These are phyloP conservation scores for Chytriomyces hyalinus DNA, from an alignment of 192 early-diverging fungal genomes.

Conservation along the genomic window DNA sequence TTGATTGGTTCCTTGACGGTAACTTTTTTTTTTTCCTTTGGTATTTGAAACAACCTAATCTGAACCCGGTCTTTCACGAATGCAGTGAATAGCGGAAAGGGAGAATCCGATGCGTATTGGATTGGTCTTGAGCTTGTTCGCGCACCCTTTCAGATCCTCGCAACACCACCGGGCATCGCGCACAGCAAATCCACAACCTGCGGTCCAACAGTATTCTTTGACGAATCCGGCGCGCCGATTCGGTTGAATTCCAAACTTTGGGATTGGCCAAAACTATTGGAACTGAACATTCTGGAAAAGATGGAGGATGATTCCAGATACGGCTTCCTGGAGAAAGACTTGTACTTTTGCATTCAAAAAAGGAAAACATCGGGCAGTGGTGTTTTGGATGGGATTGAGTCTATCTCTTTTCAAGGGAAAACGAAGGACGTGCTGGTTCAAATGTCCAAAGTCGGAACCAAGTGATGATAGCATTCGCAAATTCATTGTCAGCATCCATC, in stretches of 20 bases:
- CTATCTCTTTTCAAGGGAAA: not conserved
- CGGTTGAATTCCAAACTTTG: not conserved
- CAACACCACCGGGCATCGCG: not conserved
- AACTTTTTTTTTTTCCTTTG: not conserved
- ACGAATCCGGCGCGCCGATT: not conserved
- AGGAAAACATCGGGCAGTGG: not conserved
- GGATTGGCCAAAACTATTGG: not conserved
- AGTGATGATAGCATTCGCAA: not conserved
- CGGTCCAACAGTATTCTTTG: not conserved
- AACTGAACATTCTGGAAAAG: not conserved
- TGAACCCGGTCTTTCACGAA: not conserved
- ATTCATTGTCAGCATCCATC: too few relatives aligned
- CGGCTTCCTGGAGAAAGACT: not conserved
- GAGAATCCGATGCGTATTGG: not conserved
- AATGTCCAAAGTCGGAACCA: not conserved
- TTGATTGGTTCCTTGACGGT: slow-evolving; percentile 24
- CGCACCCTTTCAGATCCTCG: not conserved
- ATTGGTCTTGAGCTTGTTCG: not conserved
- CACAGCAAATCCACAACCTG: not conserved
- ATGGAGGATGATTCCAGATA: not conserved
- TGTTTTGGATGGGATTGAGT: not conserved
- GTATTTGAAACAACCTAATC: not conserved
- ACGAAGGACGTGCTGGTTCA: not conserved
- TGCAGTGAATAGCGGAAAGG: not conserved
- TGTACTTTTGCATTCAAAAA: not conserved